Evolutionary conservation across 1,284 basidiomycete species (phyloP).

Genomic region (Phlebopus sp.): DNA sequence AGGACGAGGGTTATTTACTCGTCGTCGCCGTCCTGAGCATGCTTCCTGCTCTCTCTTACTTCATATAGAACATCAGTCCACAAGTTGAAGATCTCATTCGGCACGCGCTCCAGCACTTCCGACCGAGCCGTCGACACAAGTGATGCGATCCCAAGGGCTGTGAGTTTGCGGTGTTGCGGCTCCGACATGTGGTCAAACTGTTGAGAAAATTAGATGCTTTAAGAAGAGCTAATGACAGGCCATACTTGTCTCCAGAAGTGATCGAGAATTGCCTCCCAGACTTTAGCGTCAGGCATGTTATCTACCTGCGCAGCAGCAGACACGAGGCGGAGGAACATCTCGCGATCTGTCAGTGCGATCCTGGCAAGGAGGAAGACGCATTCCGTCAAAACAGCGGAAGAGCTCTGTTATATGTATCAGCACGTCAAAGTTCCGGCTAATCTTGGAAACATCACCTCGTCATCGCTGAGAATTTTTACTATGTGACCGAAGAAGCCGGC

Average conservation of each 20-base stretch:
- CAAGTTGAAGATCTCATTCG: slow-evolving; percentile 78
- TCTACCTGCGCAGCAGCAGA: slow-evolving; percentile 51
- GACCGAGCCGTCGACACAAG: slow-evolving; percentile 67
- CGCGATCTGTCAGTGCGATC: slow-evolving; percentile 59
- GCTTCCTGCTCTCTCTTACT: slow-evolving; percentile 64
- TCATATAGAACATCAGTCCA: slow-evolving; percentile 91
- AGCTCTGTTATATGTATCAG: slow-evolving; percentile 38
- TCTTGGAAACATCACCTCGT: slow-evolving; percentile 48
- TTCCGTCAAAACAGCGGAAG: slow-evolving; percentile 57
- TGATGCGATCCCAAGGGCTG: slow-evolving; percentile 70
- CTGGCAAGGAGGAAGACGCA: slow-evolving; percentile 69
- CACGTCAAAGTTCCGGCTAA: slow-evolving; percentile 8
- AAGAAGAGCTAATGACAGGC: slow-evolving; percentile 5
- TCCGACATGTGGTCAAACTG: slow-evolving; percentile 87
- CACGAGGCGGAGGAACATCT: slow-evolving; percentile 66
- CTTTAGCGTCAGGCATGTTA: slow-evolving; percentile 46
- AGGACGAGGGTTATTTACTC: slow-evolving; percentile 12
- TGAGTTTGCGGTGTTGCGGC: slow-evolving; percentile 68
- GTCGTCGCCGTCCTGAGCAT: slow-evolving; percentile 40
- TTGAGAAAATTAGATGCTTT: slow-evolving; percentile 3
- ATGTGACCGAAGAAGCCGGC: slow-evolving; percentile 68
- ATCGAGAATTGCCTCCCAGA: slow-evolving; percentile 68
- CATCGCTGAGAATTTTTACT: slow-evolving; percentile 55
- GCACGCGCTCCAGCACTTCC: slow-evolving; percentile 68
- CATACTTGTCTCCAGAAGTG: slow-evolving; percentile 78